Evolutionary conservation across 1,284 basidiomycete species (phyloP), one percentile per base, ranked within the genome.

Genomic region (Rhodotorula sp.): DNA sequence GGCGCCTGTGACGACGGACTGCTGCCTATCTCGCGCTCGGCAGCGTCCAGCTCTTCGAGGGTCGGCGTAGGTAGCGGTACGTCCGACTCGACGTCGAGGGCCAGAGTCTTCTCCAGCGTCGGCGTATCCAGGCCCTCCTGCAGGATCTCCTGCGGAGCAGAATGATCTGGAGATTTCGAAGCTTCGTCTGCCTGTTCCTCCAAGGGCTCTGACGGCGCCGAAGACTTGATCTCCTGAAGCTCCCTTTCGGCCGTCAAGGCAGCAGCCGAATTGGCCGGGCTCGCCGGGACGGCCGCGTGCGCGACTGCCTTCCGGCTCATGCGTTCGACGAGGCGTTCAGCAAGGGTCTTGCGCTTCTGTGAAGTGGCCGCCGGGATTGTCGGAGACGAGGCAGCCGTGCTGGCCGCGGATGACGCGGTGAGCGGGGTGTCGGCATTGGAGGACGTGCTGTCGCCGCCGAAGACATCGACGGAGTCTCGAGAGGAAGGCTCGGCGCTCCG

Each of bases 251-350:
- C 34, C 7, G 38, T 8, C 21, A 54, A 8, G 34, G 57, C 14
- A 19, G 48, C n/a, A n/a, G 4, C 54, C 28, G 26, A 7, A 2
- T 10, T 38, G 5, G 34, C 5, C 34, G 34, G 28, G 49, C 21
- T 34, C 1, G 60, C 56, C 38, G 55, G n/a, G 10, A 58, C 43
- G n/a, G 50, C 52, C 28, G 55, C 50, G 18, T 58, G 45, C 48
- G 15, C 43, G 21, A 31, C 48, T 5, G 47, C 57, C 64, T 60
- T 68, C 15, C 68, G 23, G 2, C 65, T 43, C 56, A 71, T 67
- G 18, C 71, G 64, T 54, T 76, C 75, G 12, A 73, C 75, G 15
- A 76, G 59, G 23, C 75, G 58, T 47, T 76, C 75, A 6, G 70
- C 70, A 26, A 76, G 56, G 14, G 67, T 68, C 61, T 76, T 76